Conservation (phyloP, 176 grass and related monocot genomes). For the Oryza meridionalis region DNA sequence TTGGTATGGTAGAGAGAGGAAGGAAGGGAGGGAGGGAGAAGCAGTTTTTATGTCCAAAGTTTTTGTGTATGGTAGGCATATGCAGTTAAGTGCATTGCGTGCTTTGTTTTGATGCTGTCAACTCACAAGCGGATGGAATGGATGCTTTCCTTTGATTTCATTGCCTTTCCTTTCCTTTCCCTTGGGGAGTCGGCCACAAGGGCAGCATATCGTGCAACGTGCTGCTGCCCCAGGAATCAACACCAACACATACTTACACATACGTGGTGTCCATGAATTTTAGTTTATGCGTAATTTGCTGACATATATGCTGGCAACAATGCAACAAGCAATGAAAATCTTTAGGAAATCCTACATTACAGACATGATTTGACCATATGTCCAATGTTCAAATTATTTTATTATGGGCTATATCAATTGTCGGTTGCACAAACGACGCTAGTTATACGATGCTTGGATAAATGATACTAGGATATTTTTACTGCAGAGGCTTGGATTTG, state of each 20-base stretch:
- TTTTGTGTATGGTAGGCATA: constrained; percentile 46
- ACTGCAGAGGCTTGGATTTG: background rate
- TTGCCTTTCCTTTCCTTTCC: constrained; percentile 4
- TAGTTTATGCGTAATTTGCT: background rate
- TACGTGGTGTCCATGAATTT: background rate
- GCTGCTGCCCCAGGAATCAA: background rate
- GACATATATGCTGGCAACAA: background rate
- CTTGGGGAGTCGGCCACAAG: constrained; percentile 34
- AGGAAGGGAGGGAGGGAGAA: constrained; percentile 33
- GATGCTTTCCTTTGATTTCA: constrained; percentile 36
- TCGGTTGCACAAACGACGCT: background rate
- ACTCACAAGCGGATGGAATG: constrained; percentile 18
- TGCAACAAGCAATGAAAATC: background rate
- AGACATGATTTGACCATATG: background rate
- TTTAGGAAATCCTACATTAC: background rate
- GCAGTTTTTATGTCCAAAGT: constrained; percentile 56
- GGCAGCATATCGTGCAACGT: background rate
- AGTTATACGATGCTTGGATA: no score
- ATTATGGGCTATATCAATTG: background rate
- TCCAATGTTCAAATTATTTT: background rate
- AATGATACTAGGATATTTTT: no score
- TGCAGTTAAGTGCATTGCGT: constrained; percentile 27
- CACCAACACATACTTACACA: background rate
- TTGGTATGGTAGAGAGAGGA: constrained; percentile 26
- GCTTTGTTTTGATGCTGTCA: constrained; percentile 36